Conservation (phyloP, 2,329 filamentous ascomycete species). For the Alternaria gaisen region DNA sequence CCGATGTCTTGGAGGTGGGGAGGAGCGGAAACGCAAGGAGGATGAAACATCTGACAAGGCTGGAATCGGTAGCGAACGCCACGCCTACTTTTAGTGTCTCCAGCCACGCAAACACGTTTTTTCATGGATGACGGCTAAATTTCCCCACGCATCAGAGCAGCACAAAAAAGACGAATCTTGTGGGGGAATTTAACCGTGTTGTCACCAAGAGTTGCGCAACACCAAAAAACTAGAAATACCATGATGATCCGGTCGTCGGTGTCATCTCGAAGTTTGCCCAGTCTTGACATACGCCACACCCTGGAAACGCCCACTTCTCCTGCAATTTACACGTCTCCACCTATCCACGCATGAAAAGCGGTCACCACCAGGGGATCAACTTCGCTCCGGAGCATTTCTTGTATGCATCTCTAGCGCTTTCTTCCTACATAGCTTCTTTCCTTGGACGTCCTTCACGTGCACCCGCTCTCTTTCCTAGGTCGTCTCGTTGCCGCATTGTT, state of each 20-base stretch:
- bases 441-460: not conserved
- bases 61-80: not conserved
- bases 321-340: constrained; percentile 1
- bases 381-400: no score
- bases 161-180: not conserved
- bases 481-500: not conserved
- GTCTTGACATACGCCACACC: not conserved
- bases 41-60: constrained; percentile 1
- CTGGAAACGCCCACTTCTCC: not conserved
- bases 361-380: not conserved
- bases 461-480: not conserved
- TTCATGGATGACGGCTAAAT: not conserved
- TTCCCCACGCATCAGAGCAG: not conserved
- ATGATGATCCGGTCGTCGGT: not conserved
- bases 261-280: not conserved
- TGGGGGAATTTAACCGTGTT: not conserved
- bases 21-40: not conserved
- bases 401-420: not conserved
- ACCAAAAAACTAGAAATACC: no score
- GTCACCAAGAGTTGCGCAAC: not conserved
- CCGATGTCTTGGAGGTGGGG: not conserved
- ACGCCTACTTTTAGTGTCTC: not conserved
- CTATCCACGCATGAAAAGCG: not conserved
- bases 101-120: not conserved
- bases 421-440: not conserved